phyloP scores from a whole-genome alignment of 768 basidiomycete genomes.

The Amanita pseudoporphyria region DNA sequence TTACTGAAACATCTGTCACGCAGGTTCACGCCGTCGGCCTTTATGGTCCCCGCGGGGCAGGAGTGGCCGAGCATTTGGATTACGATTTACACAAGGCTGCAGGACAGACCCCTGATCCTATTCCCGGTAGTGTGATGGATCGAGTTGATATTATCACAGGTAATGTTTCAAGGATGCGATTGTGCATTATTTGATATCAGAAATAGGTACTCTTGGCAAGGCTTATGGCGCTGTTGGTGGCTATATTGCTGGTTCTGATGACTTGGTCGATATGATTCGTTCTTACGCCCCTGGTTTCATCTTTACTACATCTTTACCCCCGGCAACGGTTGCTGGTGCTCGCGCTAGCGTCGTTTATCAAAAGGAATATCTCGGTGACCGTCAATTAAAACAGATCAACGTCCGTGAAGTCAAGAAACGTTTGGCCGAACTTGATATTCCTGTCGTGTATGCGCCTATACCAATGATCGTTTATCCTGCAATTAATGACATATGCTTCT shows the following conservation, averaged over 20 bases:
- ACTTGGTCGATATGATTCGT: constrained; percentile 92
- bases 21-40: constrained; percentile 86
- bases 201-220: constrained; percentile 86
- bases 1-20: constrained; percentile 8
- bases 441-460: constrained; percentile 69
- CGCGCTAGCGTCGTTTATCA: constrained; percentile 92
- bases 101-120: constrained; percentile 61
- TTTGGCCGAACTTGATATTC: constrained; percentile 77
- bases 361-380: constrained; percentile 83
- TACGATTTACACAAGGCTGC: constrained; percentile 79
- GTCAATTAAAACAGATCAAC: constrained; percentile 92
- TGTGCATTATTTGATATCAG: constrained; percentile 8
- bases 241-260: constrained; percentile 90
- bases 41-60: constrained; percentile 94
- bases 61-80: constrained; percentile 97
- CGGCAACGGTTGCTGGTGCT: constrained; percentile 85
- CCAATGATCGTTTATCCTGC: neutral
- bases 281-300: constrained; percentile 99
- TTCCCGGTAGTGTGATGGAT: constrained; percentile 88
- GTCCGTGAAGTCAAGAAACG: constrained; percentile 81
- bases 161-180: constrained; percentile 15
- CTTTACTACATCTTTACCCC: constrained; percentile 97
- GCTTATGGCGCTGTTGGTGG: constrained; percentile 96
- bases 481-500: constrained; percentile 5
- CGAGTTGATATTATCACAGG: constrained; percentile 95